Percentiles rank a stretch among this genome's conserved stretches.
Evolutionary conservation across 495 filamentous ascomycete species (phyloP).

Genomic region (Xylaria acuta): DNA sequence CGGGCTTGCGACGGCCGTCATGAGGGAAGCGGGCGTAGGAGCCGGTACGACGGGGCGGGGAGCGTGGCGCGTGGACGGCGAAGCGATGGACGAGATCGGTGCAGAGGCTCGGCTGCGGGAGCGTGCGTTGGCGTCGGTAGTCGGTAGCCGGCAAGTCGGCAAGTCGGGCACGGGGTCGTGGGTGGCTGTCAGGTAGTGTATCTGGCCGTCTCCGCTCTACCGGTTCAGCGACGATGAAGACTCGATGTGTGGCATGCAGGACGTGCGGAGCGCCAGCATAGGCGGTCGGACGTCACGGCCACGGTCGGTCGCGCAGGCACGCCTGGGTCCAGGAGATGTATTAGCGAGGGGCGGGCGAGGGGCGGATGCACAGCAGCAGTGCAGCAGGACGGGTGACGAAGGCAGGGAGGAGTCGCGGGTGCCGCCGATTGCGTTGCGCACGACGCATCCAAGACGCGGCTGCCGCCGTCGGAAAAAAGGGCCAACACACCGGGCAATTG

Average conservation of each 20-base stretch:
- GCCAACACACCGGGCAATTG: conserved; percentile 1
- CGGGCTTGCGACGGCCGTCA: conserved; percentile 97
- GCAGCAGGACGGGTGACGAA: neutral
- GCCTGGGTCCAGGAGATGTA: conserved; percentile 12
- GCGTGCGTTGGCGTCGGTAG: neutral
- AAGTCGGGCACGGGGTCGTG: conserved; percentile 5
- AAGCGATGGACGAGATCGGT: conserved; percentile 32
- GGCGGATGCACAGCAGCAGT: neutral
- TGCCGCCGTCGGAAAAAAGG: neutral
- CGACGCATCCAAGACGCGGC: neutral
- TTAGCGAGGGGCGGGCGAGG: neutral
- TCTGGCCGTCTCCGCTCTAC: neutral
- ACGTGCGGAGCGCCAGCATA: conserved; percentile 5
- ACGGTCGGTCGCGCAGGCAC: conserved; percentile 8
- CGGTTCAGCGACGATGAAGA: conserved; percentile 9
- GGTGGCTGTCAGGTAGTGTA: neutral
- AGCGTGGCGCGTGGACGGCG: conserved; percentile 20
- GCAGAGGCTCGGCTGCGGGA: conserved; percentile 27
- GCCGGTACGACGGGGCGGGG: conserved; percentile 35
- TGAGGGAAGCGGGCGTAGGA: conserved; percentile 50
- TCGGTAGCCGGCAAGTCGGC: neutral
- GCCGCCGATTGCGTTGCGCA: neutral
- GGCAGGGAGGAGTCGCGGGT: neutral
- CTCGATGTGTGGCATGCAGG: conserved; percentile 12
- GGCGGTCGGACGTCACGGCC: conserved; percentile 10